Conservation (phyloP, 2,329 filamentous ascomycete genomes). For the Pseudocercospora fijiensis region DNA sequence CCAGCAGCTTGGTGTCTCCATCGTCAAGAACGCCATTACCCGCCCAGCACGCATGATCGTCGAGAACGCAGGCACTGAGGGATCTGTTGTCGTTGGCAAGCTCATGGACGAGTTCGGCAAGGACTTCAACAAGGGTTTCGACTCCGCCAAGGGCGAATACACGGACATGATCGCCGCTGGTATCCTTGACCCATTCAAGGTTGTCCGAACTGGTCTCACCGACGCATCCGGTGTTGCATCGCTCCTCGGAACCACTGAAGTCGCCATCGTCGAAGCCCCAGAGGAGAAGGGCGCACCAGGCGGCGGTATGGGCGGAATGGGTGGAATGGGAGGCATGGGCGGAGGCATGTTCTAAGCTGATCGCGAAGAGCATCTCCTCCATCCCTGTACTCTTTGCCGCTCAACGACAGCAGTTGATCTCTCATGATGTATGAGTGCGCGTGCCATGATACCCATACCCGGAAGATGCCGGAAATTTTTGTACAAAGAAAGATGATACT, state of each 20-base stretch:
- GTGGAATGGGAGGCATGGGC: constrained; percentile 64
- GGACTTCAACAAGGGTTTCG: constrained; percentile 98
- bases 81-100: constrained; percentile 95
- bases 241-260: constrained; percentile 94
- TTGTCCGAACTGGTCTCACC: constrained; percentile 91
- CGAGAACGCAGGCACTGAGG: constrained; percentile 95
- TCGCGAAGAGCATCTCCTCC: constrained; percentile 1
- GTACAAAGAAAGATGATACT: constrained; percentile 16
- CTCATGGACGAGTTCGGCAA: constrained; percentile 86
- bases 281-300: constrained; percentile 76
- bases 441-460: constrained; percentile 22
- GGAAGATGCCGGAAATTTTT: constrained; percentile 13
- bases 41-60: constrained; percentile 92
- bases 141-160: constrained; percentile 95
- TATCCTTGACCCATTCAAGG: constrained; percentile 99
- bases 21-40: constrained; percentile 97
- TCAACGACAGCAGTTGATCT: constrained; percentile 18
- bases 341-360: constrained; percentile 35
- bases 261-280: constrained; percentile 91
- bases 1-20: constrained; percentile 96
- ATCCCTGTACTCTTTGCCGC: not conserved
- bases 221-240: constrained; percentile 96
- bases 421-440: constrained; percentile 22
- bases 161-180: constrained; percentile 96
- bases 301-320: constrained; percentile 53